Base-by-base conservation (phyloP, 805 yeast species). In the Candida silvicultrix region DNA sequence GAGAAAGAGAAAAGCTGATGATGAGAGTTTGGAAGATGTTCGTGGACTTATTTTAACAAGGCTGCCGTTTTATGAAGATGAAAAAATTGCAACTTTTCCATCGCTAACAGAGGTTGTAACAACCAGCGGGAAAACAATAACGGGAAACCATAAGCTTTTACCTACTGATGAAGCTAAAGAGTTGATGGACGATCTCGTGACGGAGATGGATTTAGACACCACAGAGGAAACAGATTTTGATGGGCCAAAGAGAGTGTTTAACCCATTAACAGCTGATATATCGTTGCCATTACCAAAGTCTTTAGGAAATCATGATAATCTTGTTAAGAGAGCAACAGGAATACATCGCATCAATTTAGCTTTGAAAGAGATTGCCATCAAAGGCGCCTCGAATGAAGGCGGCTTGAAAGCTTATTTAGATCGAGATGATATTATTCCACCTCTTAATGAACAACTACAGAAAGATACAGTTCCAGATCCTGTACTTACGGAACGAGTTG, bases 61-160 rank as follows among this genome's bases (percentile, higher is more conserved):
- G 40, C 58, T 89, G 12, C 94, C 96, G 2, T 86, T 77, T 61
- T 74, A 75, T 38, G 95, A 87, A 51, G 96, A 89, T 60, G 84
- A 80, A 50, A 77, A 78, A 52, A 68, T 80, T 15, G 78, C 89
- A 3, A 70, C 69, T 21, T 77, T 84, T 53, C 67, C 71, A 6
- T 58, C 60, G 35, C 51, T 78, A 22, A 56, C 62, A 10, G 60
- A 68, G 4, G 47, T 70, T 14, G 57, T 54, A 22, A 69, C 71
- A 1, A 64, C 64, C 1, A 56, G 64, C 49, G 58, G 64, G 38
- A 51, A 49, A 49, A 53, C 56, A 38, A 32, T 53, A 38, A 53
- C 52, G 40, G 47, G 50, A 40, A 55, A 58, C 38, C 56, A 59
- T 41, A 51, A 52, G 10, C 49, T 60, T 29, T 47, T 66, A 18